A percentile compares a stretch with the other conserved stretches of the same genome.
Evolutionary conservation across 2,329 filamentous ascomycete species (phyloP).

Genomic region (Daldinia sp.): DNA sequence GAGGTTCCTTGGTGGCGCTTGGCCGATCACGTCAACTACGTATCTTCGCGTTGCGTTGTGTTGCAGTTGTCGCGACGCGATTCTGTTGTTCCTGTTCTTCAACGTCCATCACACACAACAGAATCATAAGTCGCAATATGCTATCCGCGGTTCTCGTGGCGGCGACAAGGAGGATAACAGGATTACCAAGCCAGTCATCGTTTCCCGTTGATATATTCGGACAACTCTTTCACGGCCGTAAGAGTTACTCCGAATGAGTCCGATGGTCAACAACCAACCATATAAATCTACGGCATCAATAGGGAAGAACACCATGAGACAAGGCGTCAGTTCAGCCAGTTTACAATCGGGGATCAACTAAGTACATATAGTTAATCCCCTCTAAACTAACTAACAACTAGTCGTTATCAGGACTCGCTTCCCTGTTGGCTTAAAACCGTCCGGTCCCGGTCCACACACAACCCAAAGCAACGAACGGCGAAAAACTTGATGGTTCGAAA

Average conservation of each 20-base stretch:
- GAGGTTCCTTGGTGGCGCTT: neutral
- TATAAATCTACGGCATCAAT: neutral
- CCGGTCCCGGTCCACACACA: slow-evolving; percentile 17
- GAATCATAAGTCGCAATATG: neutral
- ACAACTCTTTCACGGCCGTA: neutral
- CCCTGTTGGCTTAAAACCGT: neutral
- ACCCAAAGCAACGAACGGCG: neutral
- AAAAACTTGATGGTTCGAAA: slow-evolving; percentile 9
- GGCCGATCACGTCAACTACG: no score
- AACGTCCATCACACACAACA: neutral
- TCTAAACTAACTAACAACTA: neutral
- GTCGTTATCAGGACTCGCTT: slow-evolving; percentile 9
- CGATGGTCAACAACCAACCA: neutral
- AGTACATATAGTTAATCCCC: slow-evolving; percentile 19
- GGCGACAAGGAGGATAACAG: neutral
- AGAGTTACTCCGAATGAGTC: neutral
- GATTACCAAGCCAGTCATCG: neutral
- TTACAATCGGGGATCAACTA: slow-evolving; percentile 2
- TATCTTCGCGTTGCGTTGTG: neutral
- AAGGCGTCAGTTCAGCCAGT: neutral
- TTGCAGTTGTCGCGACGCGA: no score
- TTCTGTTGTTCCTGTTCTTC: neutral
- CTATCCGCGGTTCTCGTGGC: neutral
- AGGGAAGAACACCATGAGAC: neutral
- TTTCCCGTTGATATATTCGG: neutral